phyloP scores from a whole-genome alignment of 2,329 filamentous ascomycete genomes.

The Tolypocladium paradoxum region DNA sequence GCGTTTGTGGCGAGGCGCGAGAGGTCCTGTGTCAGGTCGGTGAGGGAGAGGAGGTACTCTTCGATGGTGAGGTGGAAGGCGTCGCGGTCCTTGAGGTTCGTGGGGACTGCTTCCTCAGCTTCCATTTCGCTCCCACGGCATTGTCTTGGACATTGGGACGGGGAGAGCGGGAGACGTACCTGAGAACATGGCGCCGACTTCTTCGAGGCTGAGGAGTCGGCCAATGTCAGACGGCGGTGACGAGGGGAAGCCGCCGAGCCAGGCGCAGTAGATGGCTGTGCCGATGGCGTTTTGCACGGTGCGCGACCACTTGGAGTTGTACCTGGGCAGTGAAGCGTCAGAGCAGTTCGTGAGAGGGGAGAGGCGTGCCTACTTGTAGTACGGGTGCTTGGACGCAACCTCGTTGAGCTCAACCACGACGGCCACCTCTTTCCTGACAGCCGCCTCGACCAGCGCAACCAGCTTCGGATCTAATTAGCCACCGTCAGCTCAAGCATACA shows the following conservation, averaged over 20 bases:
- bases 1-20: conserved; percentile 86
- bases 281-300: conserved; percentile 69
- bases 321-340: conserved; percentile 30
- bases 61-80: conserved; percentile 94
- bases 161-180: conserved; percentile 24
- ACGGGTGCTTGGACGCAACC: conserved; percentile 76
- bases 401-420: conserved; percentile 59
- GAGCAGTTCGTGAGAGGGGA: not conserved
- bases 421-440: conserved; percentile 60
- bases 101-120: conserved; percentile 50
- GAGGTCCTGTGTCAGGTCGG: conserved; percentile 81
- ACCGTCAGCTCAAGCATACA: not conserved
- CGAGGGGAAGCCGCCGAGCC: conserved; percentile 62
- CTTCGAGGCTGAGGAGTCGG: conserved; percentile 74
- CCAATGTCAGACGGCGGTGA: conserved; percentile 43
- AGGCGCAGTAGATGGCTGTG: conserved; percentile 50
- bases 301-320: conserved; percentile 78
- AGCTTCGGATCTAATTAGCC: conserved; percentile 51
- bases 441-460: conserved; percentile 58
- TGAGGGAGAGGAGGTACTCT: conserved; percentile 86
- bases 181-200: conserved; percentile 68
- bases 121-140: not conserved
- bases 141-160: too few relatives aligned
- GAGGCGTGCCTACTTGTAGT: conserved; percentile 65
- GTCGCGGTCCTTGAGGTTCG: conserved; percentile 83